Conservation (phyloP, 2,329 filamentous ascomycete genomes). For the Ophiosphaerella herpotricha region DNA sequence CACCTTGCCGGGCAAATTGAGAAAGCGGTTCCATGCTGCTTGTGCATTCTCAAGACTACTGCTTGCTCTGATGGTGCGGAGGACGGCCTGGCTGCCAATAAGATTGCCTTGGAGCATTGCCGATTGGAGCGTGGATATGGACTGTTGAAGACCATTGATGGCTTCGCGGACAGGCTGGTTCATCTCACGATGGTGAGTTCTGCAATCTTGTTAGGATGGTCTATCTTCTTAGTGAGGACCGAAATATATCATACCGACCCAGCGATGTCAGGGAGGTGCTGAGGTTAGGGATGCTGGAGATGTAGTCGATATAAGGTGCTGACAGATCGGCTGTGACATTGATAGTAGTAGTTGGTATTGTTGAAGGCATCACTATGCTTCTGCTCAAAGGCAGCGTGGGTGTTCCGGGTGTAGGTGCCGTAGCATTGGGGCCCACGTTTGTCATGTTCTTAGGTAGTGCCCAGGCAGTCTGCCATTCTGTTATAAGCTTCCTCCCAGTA, state of each 20-base stretch:
- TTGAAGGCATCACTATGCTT: conserved; percentile 14
- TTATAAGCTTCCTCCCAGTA: too few relatives aligned
- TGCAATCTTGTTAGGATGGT: conserved; percentile 7
- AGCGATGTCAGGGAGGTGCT: conserved; percentile 35
- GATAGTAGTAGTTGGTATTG: conserved; percentile 14
- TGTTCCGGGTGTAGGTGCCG: conserved; percentile 8
- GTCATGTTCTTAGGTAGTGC: conserved; percentile 11
- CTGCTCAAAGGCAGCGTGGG: conserved; percentile 23
- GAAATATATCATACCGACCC: conserved; percentile 24
- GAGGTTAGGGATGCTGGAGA: conserved; percentile 33
- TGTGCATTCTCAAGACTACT: conserved; percentile 37
- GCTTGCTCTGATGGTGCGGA: conserved; percentile 44
- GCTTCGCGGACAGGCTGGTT: conserved; percentile 41
- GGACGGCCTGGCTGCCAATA: conserved; percentile 29
- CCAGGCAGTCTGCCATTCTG: conserved; percentile 24
- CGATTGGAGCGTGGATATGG: conserved; percentile 35
- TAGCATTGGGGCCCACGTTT: conserved; percentile 10
- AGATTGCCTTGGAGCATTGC: conserved; percentile 32
- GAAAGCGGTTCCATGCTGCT: conserved; percentile 35
- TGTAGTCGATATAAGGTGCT: conserved; percentile 36
- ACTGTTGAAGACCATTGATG: conserved; percentile 35
- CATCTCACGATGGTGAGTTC: conserved; percentile 43
- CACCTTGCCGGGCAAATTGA: conserved; percentile 36
- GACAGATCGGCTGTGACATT: conserved; percentile 25
- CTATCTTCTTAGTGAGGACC: conserved; percentile 17